phyloP scores from a whole-genome alignment of 306 rosid genomes.

The Carpinus viminea region DNA sequence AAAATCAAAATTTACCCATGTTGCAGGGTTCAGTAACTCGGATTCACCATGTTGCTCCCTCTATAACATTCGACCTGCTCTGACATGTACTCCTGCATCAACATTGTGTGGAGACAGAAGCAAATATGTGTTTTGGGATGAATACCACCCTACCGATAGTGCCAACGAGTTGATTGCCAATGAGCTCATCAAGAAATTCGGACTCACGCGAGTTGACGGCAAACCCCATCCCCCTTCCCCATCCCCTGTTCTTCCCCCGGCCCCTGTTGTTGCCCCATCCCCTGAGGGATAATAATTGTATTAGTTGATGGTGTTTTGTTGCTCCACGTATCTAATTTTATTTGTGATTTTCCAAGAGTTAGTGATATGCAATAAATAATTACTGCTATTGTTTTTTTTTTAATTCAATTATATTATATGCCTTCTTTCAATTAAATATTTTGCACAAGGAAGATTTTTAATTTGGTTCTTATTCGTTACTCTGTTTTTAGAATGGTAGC shows the following conservation, averaged over 20 bases:
- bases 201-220: constrained; percentile 29
- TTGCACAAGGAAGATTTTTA: not conserved
- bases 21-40: constrained; percentile 71
- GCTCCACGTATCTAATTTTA: not conserved
- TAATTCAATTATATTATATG: not conserved
- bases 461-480: not conserved
- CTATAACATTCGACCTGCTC: constrained; percentile 78
- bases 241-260: constrained; percentile 30
- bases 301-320: not conserved
- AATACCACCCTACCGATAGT: constrained; percentile 85
- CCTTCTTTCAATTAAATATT: not conserved
- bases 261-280: constrained; percentile 48
- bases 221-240: constrained; percentile 43
- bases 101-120: constrained; percentile 81
- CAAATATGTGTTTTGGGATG: constrained; percentile 96
- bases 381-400: constrained; percentile 7
- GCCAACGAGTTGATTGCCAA: constrained; percentile 80
- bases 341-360: constrained; percentile 1
- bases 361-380: not conserved
- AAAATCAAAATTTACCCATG: no score
- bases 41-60: constrained; percentile 91
- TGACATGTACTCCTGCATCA: constrained; percentile 87
- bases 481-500: not conserved
- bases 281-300: constrained; percentile 29
- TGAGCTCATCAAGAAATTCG: constrained; percentile 86